phyloP scores from a whole-genome alignment of 2,329 filamentous ascomycete genomes.

The Fusarium subglutinans region DNA sequence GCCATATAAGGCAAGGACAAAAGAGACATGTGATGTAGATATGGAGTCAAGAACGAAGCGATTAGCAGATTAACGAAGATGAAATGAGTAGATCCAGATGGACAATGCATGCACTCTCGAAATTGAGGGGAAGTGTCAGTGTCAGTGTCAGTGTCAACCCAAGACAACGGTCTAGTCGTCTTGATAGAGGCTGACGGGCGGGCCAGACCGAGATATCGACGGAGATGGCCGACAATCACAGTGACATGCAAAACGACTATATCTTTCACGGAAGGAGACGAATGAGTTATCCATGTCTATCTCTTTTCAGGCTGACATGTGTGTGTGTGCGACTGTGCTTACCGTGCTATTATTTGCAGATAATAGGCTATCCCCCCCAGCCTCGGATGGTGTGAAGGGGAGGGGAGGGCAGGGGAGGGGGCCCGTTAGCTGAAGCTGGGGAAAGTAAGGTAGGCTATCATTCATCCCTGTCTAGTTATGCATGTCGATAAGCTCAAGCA shows the following conservation, averaged over 20 bases:
- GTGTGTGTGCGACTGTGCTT: neutral
- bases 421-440: constrained; percentile 17
- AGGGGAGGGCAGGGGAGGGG: neutral
- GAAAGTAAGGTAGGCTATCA: constrained; percentile 9
- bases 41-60: neutral
- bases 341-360: neutral
- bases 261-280: constrained; percentile 22
- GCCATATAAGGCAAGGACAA: neutral
- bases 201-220: constrained; percentile 19
- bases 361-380: neutral
- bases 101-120: neutral
- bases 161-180: neutral
- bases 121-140: neutral
- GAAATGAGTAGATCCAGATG: neutral
- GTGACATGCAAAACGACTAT: neutral
- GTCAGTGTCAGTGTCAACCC: neutral
- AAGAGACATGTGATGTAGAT: neutral
- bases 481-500: constrained; percentile 1
- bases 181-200: constrained; percentile 7
- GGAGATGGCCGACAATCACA: constrained; percentile 20
- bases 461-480: neutral
- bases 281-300: neutral
- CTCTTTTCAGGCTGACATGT: constrained; percentile 4
- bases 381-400: constrained; percentile 10
- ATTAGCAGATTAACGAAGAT: constrained; percentile 5